Evolutionary conservation across 2,329 filamentous ascomycete species (phyloP), one percentile per base, ranked within the genome.

Genomic region (Apiospora rasikravindrae): DNA sequence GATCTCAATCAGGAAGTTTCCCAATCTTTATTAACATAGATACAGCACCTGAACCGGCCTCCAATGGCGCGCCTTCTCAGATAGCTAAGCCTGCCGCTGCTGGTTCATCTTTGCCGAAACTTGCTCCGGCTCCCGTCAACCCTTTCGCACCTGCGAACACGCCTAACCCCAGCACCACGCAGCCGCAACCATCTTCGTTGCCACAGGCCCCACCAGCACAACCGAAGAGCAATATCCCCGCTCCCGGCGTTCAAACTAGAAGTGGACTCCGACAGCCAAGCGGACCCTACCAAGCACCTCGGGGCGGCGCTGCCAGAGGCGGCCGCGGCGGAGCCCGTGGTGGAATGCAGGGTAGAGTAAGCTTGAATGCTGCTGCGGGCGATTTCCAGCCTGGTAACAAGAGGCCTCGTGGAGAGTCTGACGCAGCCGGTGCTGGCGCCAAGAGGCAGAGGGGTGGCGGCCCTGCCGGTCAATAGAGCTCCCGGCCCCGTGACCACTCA

Each of bases 351-450:
- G 78, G 77, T 51, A 76, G 85, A 29, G 79, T 81, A n/a, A 82
- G 75, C 40, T 77, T 89, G 49, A 89, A 87, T 77, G 84, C 85
- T 2, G 81, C 82, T 14, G 88, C 85, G 19, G 87, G 88, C 72
- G 86, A 87, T 73, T 86, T 88, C 75, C 87, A 88, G 40, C 84
- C 86, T 22, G 86, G 87, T 29, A 88, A 86, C 76, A 90, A 90
- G 80, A 83, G 88, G 47, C 83, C 86, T 26, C 83, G 88, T 40
- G 87, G 88, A 71, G 88, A 89, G 71, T 80, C 79, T 19, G 83
- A 83, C 57, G 75, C 75, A 11, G 81, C 75, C 11, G 81, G 80
- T 8, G 81, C 79, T 53, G 85, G 81, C 1, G 74, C 78, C n/a
- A 84, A 84, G 78, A 78, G 82, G 73, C 78, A 80, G 69, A 78